Percentiles rank a stretch among this genome's conserved stretches.
phyloP scores from a whole-genome alignment of 2,329 filamentous ascomycete genomes.

The Pseudogymnoascus sp. region DNA sequence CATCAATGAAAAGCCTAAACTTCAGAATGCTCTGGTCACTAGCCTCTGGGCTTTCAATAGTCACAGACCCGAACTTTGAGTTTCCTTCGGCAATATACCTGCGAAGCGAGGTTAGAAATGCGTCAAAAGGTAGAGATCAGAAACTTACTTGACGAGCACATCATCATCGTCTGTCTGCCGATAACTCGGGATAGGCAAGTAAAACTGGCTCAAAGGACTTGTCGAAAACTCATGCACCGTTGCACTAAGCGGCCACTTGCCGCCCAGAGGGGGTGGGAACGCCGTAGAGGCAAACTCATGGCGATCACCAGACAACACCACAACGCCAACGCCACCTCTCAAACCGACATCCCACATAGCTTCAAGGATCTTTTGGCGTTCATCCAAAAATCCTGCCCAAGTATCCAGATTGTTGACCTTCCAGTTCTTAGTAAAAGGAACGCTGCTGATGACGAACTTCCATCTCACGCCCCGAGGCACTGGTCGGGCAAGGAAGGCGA shows the following conservation, averaged over 20 bases:
- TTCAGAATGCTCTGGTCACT: conserved; percentile 64
- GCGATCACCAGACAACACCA: conserved; percentile 84
- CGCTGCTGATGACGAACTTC: conserved; percentile 86
- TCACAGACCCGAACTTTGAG: conserved; percentile 78
- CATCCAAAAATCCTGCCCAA: conserved; percentile 83
- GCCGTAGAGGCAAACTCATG: conserved; percentile 93
- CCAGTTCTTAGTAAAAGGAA: conserved; percentile 98
- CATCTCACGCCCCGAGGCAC: conserved; percentile 74
- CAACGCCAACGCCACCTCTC: conserved; percentile 61
- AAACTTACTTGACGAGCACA: conserved; percentile 68
- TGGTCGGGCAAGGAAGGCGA: conserved; percentile 65
- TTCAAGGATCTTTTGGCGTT: conserved; percentile 71
- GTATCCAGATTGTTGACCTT: conserved; percentile 79
- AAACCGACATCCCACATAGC: conserved; percentile 86
- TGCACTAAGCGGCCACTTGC: conserved; percentile 53
- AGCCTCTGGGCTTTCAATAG: conserved; percentile 60
- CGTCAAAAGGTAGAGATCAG: not conserved
- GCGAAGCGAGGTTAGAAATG: not conserved
- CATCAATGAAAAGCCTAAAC: conserved; percentile 78
- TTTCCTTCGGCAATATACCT: conserved; percentile 77
- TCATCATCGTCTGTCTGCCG: conserved; percentile 73
- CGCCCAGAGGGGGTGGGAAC: conserved; percentile 53
- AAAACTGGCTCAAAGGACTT: conserved; percentile 89
- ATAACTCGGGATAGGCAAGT: conserved; percentile 77
- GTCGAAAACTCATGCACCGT: conserved; percentile 86